Evolutionary conservation across 129 eudicot species (phyloP), one percentile per base, ranked within the genome.

Genomic region (Arctium minus): DNA sequence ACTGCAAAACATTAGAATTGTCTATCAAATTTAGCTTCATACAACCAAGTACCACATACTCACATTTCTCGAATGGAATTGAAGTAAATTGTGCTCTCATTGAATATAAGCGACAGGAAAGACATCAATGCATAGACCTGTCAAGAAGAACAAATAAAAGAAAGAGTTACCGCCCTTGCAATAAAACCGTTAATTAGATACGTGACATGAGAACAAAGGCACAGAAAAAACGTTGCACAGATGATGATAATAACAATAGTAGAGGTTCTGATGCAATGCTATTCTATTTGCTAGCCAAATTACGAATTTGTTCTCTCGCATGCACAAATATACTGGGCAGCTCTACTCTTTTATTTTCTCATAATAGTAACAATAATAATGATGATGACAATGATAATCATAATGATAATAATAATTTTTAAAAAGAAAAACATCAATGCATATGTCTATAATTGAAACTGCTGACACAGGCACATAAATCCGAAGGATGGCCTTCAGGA

Each of bases 1-100:
- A 46, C 31, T 75, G 29, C 69, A 53, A 60, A 2, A 35, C 56
- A 33, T 71, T 39, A 0, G 5, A 73, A 12, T 15, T 39, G 48
- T 60, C 74, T 53, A 15, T 22, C 5, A 38, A 1, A 13, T 62
- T 60, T 74, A 72, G 44, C 3, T 10, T 72, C 69, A 65, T 36
- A 72, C 29, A 67, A 36, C 64, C 10, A 77, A 39, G 69, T 46
- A 68, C 53, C 35, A 65, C 36, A 85, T 69, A 84, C 98, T 95
- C 88, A 95, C 98, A 95, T 85, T 88, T 95, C 98, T 81, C 97
- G 87, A 77, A 95, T 48, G 48, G 97, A 92, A 85, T 95, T 85
- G 62, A 92, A 95, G 84, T 95, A 95, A 35, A 95, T 92, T 64
- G 97, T 86, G 38, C 84, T 84, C 78, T 82, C 85, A 62, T 86